These are phyloP conservation scores for Ulmus americana DNA, from an alignment of 331 rosid genomes.

Conservation along the genomic window DNA sequence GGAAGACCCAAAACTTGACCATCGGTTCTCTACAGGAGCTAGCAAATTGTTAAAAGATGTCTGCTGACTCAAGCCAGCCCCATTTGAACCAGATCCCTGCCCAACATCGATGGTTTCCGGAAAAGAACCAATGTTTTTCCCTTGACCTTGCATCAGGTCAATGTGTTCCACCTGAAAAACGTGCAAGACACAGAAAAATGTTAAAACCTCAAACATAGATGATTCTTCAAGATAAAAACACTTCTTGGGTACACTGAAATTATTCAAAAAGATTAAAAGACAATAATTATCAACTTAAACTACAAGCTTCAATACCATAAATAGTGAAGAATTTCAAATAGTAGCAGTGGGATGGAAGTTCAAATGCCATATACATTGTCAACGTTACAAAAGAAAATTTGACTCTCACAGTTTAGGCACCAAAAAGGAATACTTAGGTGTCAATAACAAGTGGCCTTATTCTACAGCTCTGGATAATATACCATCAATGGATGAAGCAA, in stretches of 20 bases:
- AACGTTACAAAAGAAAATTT: not conserved
- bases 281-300: not conserved
- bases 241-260: constrained; percentile 19
- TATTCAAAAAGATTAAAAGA: constrained; percentile 12
- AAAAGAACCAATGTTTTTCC: constrained; percentile 47
- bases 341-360: not conserved
- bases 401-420: not conserved
- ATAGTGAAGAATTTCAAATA: not conserved
- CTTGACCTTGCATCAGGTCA: constrained; percentile 69
- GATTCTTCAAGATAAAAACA: constrained; percentile 23
- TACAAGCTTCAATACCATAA: constrained; percentile 8
- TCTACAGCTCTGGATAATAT: constrained; percentile 4
- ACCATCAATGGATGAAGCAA: not conserved
- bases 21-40: constrained; percentile 43
- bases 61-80: constrained; percentile 50
- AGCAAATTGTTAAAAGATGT: constrained; percentile 41
- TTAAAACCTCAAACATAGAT: constrained; percentile 17
- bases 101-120: constrained; percentile 42
- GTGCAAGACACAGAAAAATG: constrained; percentile 5
- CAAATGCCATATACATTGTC: not conserved
- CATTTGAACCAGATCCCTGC: constrained; percentile 50
- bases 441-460: not conserved
- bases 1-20: constrained; percentile 53
- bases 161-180: constrained; percentile 29
- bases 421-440: not conserved